Conservation (phyloP, 805 yeast genomes). For the Yamadazyma sp. region DNA sequence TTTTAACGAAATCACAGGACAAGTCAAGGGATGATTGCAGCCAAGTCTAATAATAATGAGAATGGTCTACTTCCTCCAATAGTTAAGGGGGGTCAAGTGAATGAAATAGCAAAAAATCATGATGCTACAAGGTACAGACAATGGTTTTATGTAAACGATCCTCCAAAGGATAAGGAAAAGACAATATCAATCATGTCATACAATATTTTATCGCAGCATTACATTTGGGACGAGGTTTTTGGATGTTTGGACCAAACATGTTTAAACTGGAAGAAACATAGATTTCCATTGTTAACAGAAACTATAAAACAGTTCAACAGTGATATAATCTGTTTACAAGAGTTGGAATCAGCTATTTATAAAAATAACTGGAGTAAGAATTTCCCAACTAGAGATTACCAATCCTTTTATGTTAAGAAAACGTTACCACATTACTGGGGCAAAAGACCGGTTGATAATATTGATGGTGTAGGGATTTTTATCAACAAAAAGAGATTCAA, state of each 20-base stretch:
- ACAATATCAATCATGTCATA: constrained; percentile 77
- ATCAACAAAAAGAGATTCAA: constrained; percentile 66
- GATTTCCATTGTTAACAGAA: constrained; percentile 69
- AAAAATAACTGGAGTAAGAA: constrained; percentile 82
- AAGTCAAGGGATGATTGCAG: constrained; percentile 1
- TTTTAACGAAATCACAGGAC: background rate
- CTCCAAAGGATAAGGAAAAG: constrained; percentile 20
- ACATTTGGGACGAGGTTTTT: constrained; percentile 89
- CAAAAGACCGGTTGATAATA: constrained; percentile 74
- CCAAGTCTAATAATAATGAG: background rate
- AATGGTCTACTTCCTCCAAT: background rate
- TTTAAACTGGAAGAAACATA: constrained; percentile 83
- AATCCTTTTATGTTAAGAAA: constrained; percentile 77
- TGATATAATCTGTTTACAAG: constrained; percentile 88
- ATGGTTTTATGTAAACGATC: constrained; percentile 1
- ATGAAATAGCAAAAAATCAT: background rate
- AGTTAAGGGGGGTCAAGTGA: background rate
- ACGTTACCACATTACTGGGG: constrained; percentile 88
- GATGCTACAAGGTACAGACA: constrained; percentile 6
- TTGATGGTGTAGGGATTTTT: constrained; percentile 95
- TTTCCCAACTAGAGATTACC: constrained; percentile 70
- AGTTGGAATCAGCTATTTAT: constrained; percentile 81
- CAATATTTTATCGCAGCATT: constrained; percentile 90
- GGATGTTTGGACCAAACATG: constrained; percentile 97
- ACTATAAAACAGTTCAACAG: constrained; percentile 53